Evolutionary conservation across 306 rosid species (phyloP), one percentile per base, ranked within the genome.

Genomic region (Cicer bijugum): DNA sequence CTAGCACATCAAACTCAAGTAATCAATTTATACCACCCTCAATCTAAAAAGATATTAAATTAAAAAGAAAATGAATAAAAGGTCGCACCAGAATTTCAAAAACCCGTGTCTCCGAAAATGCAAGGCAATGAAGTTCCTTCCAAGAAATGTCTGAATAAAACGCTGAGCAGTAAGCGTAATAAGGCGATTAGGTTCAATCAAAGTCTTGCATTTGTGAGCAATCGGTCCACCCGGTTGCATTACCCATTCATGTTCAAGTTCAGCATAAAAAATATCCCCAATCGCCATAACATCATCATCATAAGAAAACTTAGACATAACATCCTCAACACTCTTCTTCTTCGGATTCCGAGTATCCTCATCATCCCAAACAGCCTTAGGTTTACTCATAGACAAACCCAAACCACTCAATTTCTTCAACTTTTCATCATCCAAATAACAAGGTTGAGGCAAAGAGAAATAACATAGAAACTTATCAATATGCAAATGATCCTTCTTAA

Each of bases 21-120:
- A 44, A 67, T 47, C 62, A 82, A 58, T 67, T 43, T 23, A 64
- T 20, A 57, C 12, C 7, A 35, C 38, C 39, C 0, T 19, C 12
- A 19, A 66, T 44, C 39, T 11, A 20, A 43, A 3, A 4, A 82
- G 37, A 56, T 40, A 72, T 28, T 64, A 56, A 46, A 72, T 28
- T 64, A 20, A 35, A 61, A 7, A 23, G 51, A 38, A 74, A 79
- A n/a, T 65, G 70, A 52, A 81, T 33, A 28, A 58, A 63, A 73
- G 28, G 59, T 45, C 23, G 11, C 81, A 93, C 98, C 98, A 94
- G 92, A 94, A 94, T 85, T 88, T 94, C 89, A 94, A 88, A 69
- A 94, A 91, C 43, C 98, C 98, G 9, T 89, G 97, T 65, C 97
- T 85, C 38, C 98, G 96, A 68, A 94, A 94, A 81, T 94, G 98